Percentiles rank a stretch among this genome's conserved stretches.
phyloP scores from a whole-genome alignment of 345 rosid species.

The Jatropha curcas region DNA sequence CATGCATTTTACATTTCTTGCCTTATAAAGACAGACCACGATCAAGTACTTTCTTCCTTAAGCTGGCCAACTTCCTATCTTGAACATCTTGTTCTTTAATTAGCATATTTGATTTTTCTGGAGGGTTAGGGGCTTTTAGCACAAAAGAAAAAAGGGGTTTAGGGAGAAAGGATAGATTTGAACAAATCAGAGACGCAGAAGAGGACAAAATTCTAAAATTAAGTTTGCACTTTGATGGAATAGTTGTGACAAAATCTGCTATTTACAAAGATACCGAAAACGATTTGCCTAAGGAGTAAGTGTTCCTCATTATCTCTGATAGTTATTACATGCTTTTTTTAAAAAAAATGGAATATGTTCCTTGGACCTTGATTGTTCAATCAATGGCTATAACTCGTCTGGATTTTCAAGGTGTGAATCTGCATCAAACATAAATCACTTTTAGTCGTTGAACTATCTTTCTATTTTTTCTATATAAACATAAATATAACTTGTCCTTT shows the following conservation, averaged over 20 bases:
- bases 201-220: neutral
- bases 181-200: neutral
- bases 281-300: neutral
- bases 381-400: neutral
- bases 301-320: neutral
- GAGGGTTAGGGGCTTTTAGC: no score
- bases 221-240: neutral
- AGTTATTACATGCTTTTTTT: neutral
- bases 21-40: no score
- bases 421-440: neutral
- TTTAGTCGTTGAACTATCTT: no score
- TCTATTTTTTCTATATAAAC: no score
- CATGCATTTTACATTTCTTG: no score
- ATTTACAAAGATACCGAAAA: neutral
- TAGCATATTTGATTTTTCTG: no score
- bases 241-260: neutral
- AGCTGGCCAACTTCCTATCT: no score
- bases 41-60: no score
- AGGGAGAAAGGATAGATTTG: no score
- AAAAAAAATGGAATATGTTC: constrained; percentile 3
- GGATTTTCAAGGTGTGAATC: neutral
- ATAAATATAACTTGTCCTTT: no score
- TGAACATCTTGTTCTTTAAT: no score
- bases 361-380: neutral
- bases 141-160: no score